Evolutionary conservation across 2,329 filamentous ascomycete genomes (phyloP).

Genomic region (Septoria linicola): DNA sequence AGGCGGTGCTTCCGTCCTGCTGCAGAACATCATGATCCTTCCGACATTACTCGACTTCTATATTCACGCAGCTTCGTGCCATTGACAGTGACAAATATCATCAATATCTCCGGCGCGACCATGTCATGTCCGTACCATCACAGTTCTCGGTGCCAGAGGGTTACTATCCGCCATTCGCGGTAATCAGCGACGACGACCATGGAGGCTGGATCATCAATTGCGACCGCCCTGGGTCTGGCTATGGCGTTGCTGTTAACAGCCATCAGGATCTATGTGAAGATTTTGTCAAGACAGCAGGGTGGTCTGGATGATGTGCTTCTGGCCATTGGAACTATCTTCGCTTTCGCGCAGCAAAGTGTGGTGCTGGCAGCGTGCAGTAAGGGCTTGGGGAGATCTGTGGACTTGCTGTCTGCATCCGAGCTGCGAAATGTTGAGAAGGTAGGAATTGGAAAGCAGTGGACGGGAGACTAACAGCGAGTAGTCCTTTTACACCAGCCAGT

Average conservation of each 20-base stretch:
- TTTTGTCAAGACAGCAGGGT: slow-evolving; percentile 12
- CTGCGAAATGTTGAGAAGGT: slow-evolving; percentile 16
- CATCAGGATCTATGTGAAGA: slow-evolving; percentile 21
- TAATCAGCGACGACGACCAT: slow-evolving; percentile 36
- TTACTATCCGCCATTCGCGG: slow-evolving; percentile 25
- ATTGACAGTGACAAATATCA: no score
- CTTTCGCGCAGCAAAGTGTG: slow-evolving; percentile 18
- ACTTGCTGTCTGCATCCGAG: slow-evolving; percentile 12
- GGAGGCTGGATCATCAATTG: slow-evolving; percentile 41
- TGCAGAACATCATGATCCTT: no score
- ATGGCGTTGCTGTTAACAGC: slow-evolving; percentile 21
- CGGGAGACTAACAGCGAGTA: background rate
- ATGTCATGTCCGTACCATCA: background rate
- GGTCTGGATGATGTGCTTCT: slow-evolving; percentile 23
- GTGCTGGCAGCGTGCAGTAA: slow-evolving; percentile 21
- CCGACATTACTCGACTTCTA: no score
- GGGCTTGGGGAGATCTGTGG: slow-evolving; percentile 19
- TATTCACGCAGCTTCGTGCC: no score
- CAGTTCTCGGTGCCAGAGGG: slow-evolving; percentile 22
- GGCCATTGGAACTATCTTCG: slow-evolving; percentile 17
- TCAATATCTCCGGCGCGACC: no score
- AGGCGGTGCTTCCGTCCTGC: no score
- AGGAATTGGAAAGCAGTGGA: background rate
- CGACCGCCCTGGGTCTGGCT: slow-evolving; percentile 21
- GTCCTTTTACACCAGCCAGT: slow-evolving; percentile 24